Evolutionary conservation across 805 yeast genomes (phyloP), one percentile per base, ranked within the genome.

Genomic region (Saccharomyces jurei): DNA sequence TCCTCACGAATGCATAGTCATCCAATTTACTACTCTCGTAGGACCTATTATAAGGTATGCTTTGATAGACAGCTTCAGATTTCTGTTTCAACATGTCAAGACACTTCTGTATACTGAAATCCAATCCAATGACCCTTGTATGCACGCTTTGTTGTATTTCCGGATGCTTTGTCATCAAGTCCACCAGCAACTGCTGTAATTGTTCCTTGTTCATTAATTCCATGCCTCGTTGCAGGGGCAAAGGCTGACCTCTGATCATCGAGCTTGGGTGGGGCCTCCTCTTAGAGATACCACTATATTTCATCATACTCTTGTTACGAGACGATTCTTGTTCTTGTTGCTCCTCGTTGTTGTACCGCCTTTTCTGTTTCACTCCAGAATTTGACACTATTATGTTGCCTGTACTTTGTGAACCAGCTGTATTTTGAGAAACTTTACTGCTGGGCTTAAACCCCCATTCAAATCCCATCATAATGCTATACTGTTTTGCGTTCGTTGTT

Each of bases 1-100:
- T 58, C 48, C 72, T 63, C 28, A 66, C 68, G 58, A 70, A 69
- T n/a, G 72, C 65, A 56, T 70, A 70, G 51, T 69, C 74, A 55
- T 68, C 67, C 32, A 65, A 50, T 48, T 53, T 56, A 29, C 57
- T 55, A 50, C 48, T 55, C 31, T 57, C 59, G 46, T 54, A 58
- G 11, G 60, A 58, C 53, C 62, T 63, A 41, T 63, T 63, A 53
- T 66, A 69, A 48, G 73, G 73, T 28, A 69, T 60, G 57, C 62
- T 61, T 22, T 54, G 53, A 41, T 56, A 58, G 9, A 69, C 56
- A 9, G 55, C 57, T 27, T 63, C 58, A 31, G 64, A 54, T 51
- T 69, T 69, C 8, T 47, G 50, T 28, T 60, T 60, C 49, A 69
- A 53, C 9, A 60, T 41, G 13, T 52, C 52, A 11, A 56, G 55